Evolutionary conservation across 1,284 basidiomycete genomes (phyloP).

Genomic region (Trametes sp.): DNA sequence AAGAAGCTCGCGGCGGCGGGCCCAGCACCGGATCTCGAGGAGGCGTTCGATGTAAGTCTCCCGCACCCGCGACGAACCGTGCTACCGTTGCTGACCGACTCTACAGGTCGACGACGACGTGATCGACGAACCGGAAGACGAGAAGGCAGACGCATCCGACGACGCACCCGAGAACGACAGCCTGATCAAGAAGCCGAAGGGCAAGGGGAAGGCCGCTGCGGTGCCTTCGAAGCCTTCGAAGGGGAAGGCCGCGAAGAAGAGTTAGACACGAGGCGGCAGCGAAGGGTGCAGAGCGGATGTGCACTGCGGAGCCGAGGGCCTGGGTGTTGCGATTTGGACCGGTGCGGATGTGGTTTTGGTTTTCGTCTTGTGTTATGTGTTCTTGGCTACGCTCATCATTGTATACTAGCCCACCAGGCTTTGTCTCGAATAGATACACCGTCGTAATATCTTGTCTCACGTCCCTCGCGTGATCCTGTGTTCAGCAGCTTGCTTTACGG

Average conservation of each 20-base stretch:
- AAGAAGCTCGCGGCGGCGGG: slow-evolving; percentile 79
- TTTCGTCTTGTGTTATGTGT: slow-evolving; percentile 8
- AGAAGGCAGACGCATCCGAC: slow-evolving; percentile 39
- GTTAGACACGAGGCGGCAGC: slow-evolving; percentile 15
- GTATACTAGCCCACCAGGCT: slow-evolving; percentile 1
- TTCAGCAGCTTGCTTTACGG: no score
- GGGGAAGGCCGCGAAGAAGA: slow-evolving; percentile 33
- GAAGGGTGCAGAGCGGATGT: not conserved
- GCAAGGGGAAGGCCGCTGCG: slow-evolving; percentile 37
- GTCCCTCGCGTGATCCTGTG: not conserved
- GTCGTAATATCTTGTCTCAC: not conserved
- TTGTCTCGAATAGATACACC: not conserved
- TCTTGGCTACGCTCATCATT: slow-evolving; percentile 9
- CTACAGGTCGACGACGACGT: slow-evolving; percentile 47
- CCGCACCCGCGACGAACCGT: not conserved
- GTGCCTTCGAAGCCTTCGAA: slow-evolving; percentile 24
- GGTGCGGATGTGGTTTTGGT: slow-evolving; percentile 11
- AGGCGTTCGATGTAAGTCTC: slow-evolving; percentile 70
- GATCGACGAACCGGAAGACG: slow-evolving; percentile 51
- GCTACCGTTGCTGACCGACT: not conserved
- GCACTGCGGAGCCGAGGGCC: not conserved
- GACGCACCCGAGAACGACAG: slow-evolving; percentile 58
- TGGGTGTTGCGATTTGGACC: slow-evolving; percentile 2
- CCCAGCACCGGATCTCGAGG: slow-evolving; percentile 87
- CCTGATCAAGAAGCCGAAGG: slow-evolving; percentile 55